Percentiles rank a stretch among this genome's conserved stretches.
Evolutionary conservation across 1,284 basidiomycete species (phyloP).

Genomic region (Pulveroboletus ridleyi): DNA sequence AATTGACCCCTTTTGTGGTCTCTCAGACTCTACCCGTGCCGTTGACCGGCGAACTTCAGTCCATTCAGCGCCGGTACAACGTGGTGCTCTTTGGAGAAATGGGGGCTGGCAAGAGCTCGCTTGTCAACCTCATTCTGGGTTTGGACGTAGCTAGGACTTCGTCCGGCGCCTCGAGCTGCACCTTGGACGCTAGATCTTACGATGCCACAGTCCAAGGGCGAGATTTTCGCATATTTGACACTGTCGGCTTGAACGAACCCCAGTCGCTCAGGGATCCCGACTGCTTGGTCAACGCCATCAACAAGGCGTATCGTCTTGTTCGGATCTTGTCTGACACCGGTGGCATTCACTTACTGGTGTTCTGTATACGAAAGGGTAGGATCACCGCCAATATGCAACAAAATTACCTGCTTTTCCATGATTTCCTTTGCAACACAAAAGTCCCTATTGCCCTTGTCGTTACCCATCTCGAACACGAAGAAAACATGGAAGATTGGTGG

Average conservation of each 20-base stretch:
- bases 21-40: constrained; percentile 15
- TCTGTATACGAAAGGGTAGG: constrained; percentile 42
- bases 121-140: constrained; percentile 35
- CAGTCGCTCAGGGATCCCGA: constrained; percentile 35
- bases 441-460: constrained; percentile 36
- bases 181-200: constrained; percentile 34
- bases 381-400: constrained; percentile 39
- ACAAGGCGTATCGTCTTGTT: constrained; percentile 38
- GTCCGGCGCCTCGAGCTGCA: constrained; percentile 30
- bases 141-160: constrained; percentile 27
- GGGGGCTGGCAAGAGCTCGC: constrained; percentile 39
- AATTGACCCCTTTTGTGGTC: constrained; percentile 14
- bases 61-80: constrained; percentile 26
- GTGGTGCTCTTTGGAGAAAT: constrained; percentile 36
- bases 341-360: constrained; percentile 43
- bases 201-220: constrained; percentile 27
- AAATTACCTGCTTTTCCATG: constrained; percentile 43
- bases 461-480: constrained; percentile 38
- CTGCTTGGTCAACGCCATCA: constrained; percentile 35
- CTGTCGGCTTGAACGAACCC: constrained; percentile 39
- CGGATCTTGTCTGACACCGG: constrained; percentile 33
- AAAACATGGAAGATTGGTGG: constrained; percentile 39
- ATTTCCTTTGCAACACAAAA: constrained; percentile 38
- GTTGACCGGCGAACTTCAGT: constrained; percentile 18
- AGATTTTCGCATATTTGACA: constrained; percentile 38